These are phyloP conservation scores for Posidonia oceanica DNA, from an alignment of 116 monocot species.

Conservation along the genomic window DNA sequence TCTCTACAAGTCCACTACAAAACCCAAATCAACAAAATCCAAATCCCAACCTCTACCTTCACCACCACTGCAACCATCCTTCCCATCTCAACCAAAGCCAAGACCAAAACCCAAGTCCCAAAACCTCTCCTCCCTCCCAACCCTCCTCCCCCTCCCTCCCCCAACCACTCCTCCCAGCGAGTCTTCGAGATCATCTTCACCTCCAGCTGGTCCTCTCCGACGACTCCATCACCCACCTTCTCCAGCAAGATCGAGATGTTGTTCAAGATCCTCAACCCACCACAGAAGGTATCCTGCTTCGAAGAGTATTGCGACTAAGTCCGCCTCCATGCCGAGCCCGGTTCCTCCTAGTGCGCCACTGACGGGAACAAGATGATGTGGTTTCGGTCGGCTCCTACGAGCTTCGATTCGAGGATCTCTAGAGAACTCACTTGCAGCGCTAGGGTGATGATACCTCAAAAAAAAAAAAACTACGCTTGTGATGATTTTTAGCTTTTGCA, in stretches of 20 bases:
- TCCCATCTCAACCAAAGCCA: not conserved
- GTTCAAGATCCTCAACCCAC: slow-evolving; percentile 66
- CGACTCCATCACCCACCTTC: slow-evolving; percentile 21
- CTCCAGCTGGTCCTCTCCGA: slow-evolving; percentile 52
- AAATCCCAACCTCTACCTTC: not conserved
- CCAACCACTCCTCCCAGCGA: slow-evolving; percentile 47
- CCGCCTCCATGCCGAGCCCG: slow-evolving; percentile 14
- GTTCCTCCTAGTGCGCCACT: slow-evolving; percentile 49
- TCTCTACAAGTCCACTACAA: too few species aligned
- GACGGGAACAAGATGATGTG: slow-evolving; percentile 96
- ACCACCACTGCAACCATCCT: not conserved
- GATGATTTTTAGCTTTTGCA: too few species aligned
- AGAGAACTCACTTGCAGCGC: slow-evolving; percentile 23
- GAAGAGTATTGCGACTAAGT: slow-evolving; percentile 66
- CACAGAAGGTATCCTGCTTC: slow-evolving; percentile 54
- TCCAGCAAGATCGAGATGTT: slow-evolving; percentile 70
- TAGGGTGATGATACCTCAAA: slow-evolving; percentile 2
- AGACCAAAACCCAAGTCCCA: slow-evolving; percentile 16
- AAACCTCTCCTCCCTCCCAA: slow-evolving; percentile 17
- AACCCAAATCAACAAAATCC: too few species aligned
- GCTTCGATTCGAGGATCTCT: not conserved
- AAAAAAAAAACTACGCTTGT: not conserved
- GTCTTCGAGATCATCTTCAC: slow-evolving; percentile 86
- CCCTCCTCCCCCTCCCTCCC: slow-evolving; percentile 25
- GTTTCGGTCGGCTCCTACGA: slow-evolving; percentile 33